phyloP scores from a whole-genome alignment of 257 asterid genomes.

The Nyctanthes arbortristis region DNA sequence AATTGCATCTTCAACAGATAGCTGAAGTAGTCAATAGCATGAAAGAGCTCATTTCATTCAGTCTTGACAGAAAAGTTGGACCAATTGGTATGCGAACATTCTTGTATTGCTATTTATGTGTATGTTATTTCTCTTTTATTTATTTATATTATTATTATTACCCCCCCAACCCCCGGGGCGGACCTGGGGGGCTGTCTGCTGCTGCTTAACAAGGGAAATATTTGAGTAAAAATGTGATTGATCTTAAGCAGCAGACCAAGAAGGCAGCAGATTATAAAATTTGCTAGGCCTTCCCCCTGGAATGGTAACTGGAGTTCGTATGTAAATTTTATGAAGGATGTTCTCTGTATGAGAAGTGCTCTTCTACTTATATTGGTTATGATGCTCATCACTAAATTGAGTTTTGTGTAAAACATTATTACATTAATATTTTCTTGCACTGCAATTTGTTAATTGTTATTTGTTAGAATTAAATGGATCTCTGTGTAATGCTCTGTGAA shows the following conservation, averaged over 20 bases:
- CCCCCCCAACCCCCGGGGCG: no score
- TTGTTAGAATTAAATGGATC: background rate
- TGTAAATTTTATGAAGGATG: no score
- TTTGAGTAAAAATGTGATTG: background rate
- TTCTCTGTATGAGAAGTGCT: no score
- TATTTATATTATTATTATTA: no score
- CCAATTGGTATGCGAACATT: constrained; percentile 61
- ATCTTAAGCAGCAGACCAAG: no score
- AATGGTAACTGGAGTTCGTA: background rate
- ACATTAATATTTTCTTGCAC: background rate
- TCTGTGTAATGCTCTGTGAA: no score
- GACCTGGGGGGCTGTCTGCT: no score
- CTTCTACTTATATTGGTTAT: background rate
- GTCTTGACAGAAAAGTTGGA: constrained; percentile 38
- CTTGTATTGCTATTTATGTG: background rate
- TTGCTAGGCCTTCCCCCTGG: background rate
- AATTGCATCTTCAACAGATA: constrained; percentile 37
- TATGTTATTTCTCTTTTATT: no score
- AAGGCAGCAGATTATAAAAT: background rate
- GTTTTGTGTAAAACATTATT: background rate
- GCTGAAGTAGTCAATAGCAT: constrained; percentile 57
- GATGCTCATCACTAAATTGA: background rate
- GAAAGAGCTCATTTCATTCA: constrained; percentile 54
- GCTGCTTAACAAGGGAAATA: background rate
- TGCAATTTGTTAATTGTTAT: background rate